Percentiles rank a stretch among this genome's conserved stretches.
phyloP scores from a whole-genome alignment of 2,329 filamentous ascomycete species.

The Pseudomassariella vexata region DNA sequence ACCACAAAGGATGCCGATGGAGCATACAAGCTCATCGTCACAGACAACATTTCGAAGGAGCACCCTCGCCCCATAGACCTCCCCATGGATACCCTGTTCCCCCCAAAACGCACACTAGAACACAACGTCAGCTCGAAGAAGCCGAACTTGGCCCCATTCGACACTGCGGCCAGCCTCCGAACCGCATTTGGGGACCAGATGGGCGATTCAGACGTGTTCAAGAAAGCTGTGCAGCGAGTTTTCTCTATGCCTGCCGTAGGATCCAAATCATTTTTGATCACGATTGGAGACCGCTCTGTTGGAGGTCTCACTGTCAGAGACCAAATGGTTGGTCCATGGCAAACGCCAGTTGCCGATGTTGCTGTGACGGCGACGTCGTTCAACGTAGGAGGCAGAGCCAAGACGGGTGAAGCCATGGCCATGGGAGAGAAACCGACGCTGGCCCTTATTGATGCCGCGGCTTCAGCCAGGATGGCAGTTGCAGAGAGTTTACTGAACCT shows the following conservation, averaged over 20 bases:
- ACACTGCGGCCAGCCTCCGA: slow-evolving; percentile 59
- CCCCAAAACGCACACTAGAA: slow-evolving; percentile 6
- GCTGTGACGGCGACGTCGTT: slow-evolving; percentile 86
- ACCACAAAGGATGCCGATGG: slow-evolving; percentile 55
- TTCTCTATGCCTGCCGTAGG: slow-evolving; percentile 83
- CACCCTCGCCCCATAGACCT: slow-evolving; percentile 10
- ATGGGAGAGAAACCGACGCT: slow-evolving; percentile 83
- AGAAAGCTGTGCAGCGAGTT: slow-evolving; percentile 71
- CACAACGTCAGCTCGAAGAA: slow-evolving; percentile 12
- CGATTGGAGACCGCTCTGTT: slow-evolving; percentile 88
- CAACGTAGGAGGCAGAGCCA: slow-evolving; percentile 57
- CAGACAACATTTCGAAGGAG: slow-evolving; percentile 14
- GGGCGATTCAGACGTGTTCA: slow-evolving; percentile 44
- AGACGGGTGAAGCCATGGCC: slow-evolving; percentile 92
- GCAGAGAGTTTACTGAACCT: background rate
- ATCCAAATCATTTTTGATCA: slow-evolving; percentile 97
- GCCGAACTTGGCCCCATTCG: slow-evolving; percentile 44
- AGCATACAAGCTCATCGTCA: slow-evolving; percentile 66
- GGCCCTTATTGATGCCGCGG: slow-evolving; percentile 75
- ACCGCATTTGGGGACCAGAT: slow-evolving; percentile 53
- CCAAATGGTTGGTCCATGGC: slow-evolving; percentile 96
- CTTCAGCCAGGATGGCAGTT: background rate
- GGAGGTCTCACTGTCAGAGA: slow-evolving; percentile 84
- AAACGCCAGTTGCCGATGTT: slow-evolving; percentile 88
- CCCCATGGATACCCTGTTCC: slow-evolving; percentile 11